These are phyloP conservation scores for Adiantum capillusveneris DNA, from an alignment of 75 land plant species.

Conservation along the genomic window DNA sequence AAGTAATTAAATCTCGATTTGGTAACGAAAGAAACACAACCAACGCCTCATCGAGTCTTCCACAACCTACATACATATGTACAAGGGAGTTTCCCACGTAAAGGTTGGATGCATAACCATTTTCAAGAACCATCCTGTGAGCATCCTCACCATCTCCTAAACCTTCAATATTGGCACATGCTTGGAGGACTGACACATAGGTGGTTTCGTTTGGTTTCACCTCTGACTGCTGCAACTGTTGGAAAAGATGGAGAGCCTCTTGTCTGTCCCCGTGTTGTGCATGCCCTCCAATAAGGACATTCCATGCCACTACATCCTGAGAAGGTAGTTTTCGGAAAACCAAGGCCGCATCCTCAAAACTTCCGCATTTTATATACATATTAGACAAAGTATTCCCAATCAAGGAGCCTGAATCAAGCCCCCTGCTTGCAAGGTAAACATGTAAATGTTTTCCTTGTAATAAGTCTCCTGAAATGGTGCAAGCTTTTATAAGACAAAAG, in stretches of 20 bases:
- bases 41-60: no score
- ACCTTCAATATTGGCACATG: neutral
- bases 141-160: no score
- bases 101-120: neutral
- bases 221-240: neutral
- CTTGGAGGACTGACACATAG: neutral
- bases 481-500: neutral
- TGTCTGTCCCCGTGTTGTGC: slow-evolving; percentile 12
- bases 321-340: slow-evolving; percentile 9
- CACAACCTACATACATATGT: no score
- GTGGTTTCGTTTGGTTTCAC: slow-evolving; percentile 1
- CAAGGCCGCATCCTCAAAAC: slow-evolving; percentile 2
- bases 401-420: neutral
- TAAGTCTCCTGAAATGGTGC: neutral
- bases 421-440: neutral
- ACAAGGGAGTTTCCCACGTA: slow-evolving; percentile 10
- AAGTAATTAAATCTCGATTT: no score
- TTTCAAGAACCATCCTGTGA: no score
- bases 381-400: slow-evolving; percentile 16
- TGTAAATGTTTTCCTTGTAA: neutral
- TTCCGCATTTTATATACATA: slow-evolving; percentile 28
- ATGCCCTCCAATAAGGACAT: slow-evolving; percentile 17
- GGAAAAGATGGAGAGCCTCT: slow-evolving; percentile 10
- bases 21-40: no score
- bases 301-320: slow-evolving; percentile 16